Evolutionary conservation across 2,329 filamentous ascomycete genomes (phyloP).

Genomic region (Grosmannia clavigera): DNA sequence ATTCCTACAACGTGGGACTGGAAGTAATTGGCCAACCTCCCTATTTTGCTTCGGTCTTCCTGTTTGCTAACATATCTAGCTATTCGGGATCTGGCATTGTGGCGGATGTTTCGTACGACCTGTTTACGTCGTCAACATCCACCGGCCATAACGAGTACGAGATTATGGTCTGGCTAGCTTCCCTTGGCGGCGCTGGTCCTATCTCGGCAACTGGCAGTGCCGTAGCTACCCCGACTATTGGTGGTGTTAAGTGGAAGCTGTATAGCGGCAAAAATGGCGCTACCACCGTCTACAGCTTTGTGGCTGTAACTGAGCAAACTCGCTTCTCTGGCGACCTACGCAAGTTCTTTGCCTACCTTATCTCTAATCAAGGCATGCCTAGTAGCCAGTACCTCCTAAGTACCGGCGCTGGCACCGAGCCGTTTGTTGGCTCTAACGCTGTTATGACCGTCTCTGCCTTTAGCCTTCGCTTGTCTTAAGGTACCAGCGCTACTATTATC

Average conservation of each 20-base stretch:
- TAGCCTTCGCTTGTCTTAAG: constrained; percentile 2
- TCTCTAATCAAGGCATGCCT: constrained; percentile 31
- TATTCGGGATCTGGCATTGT: constrained; percentile 24
- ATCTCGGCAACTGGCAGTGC: constrained; percentile 39
- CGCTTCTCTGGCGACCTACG: constrained; percentile 45
- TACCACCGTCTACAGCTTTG: constrained; percentile 48
- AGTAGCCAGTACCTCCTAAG: constrained; percentile 38
- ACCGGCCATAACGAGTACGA: constrained; percentile 38
- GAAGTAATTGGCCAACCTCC: constrained; percentile 16
- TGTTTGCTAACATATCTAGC: constrained; percentile 13
- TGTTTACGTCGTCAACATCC: constrained; percentile 40
- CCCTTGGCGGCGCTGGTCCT: constrained; percentile 45
- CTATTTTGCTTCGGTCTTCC: background rate
- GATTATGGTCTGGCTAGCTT: constrained; percentile 53
- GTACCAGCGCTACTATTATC: background rate
- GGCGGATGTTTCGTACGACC: constrained; percentile 47
- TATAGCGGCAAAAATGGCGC: constrained; percentile 47
- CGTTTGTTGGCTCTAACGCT: constrained; percentile 34
- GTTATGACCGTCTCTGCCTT: constrained; percentile 13
- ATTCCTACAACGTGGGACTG: constrained; percentile 28
- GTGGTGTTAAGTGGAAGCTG: constrained; percentile 41
- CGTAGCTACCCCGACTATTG: constrained; percentile 41
- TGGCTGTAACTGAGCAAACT: constrained; percentile 27
- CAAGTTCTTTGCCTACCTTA: constrained; percentile 45
- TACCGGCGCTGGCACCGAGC: constrained; percentile 43